Base-by-base conservation (phyloP, 2,329 filamentous ascomycete species). In the Davidsoniella virescens region DNA sequence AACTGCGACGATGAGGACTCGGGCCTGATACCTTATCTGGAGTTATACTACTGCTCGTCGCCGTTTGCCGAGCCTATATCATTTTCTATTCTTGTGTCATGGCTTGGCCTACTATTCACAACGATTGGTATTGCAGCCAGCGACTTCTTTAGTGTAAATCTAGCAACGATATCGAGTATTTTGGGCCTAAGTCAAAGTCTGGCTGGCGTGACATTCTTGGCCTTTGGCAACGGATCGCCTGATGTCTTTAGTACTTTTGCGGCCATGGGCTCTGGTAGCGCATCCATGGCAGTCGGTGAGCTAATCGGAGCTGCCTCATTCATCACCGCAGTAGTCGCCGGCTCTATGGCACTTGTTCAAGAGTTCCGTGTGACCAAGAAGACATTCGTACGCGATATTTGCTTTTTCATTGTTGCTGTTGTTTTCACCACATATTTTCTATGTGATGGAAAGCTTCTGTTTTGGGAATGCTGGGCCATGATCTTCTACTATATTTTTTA, bases 201-300 rank as follows among this genome's bases (percentile, higher is more conserved):
- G 65, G 87, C 92, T 0, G 92, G 92, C 36, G 93, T 98, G 25
- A 98, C 92, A 0, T 94, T 98, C 59, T 69, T 98, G 48, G 92
- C 92, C 7, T 93, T 98, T 65, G 92, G 92, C 56, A 98, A 98
- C 69, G 92, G 92, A 48, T 96, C 90, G 54, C 92, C 92, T 2
- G 92, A 98, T 65, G 88, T 98, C 43, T 98, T 98, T 65, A 95
- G 88, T 56, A 98, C 92, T 2, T 96, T 98, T 66, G 92, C 92
- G 14, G 93, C 92, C 57, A 96, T 98, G 87, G 82, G 81, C 60
- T 94, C 88, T 20, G 87, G 96, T 61, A 95, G 88, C 62, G 90
- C 90, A n/a, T 93, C 88, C 67, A 76, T 98, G 71, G 92, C 92
- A 1, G 80, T 98, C 39, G 92, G 92, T 43, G 92, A 98, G 67